A percentile compares a stretch with the other conserved stretches of the same genome.
These are phyloP conservation scores for Aspergillus ruber DNA, from an alignment of 2,329 filamentous ascomycete species.

Conservation along the genomic window DNA sequence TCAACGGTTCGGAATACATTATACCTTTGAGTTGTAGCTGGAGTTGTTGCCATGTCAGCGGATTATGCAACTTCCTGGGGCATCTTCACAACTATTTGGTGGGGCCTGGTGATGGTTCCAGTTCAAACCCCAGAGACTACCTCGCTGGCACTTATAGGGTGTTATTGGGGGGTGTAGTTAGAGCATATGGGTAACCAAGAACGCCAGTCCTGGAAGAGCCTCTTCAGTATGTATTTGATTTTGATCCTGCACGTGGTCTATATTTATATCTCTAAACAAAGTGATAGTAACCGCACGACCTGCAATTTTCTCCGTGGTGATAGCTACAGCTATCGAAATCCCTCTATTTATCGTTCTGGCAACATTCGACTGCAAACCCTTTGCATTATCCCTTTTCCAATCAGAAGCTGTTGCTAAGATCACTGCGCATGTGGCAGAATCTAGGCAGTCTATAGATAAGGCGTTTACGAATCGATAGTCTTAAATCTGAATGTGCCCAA, in stretches of 20 bases:
- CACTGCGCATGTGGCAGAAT: conserved; percentile 62
- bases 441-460: no score
- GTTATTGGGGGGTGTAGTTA: conserved; percentile 57
- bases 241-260: not conserved
- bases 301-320: conserved; percentile 46
- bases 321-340: conserved; percentile 46
- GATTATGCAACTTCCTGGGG: conserved; percentile 68
- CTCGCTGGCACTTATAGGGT: conserved; percentile 59
- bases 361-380: conserved; percentile 51
- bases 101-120: conserved; percentile 69
- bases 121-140: conserved; percentile 62
- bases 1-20: conserved; percentile 62
- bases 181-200: conserved; percentile 1
- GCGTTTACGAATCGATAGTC: no score
- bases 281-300: conserved; percentile 43
- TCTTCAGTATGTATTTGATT: conserved; percentile 5
- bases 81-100: conserved; percentile 66
- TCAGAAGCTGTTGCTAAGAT: conserved; percentile 54
- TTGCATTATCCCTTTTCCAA: conserved; percentile 57
- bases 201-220: conserved; percentile 10
- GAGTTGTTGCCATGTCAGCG: conserved; percentile 56
- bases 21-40: conserved; percentile 64
- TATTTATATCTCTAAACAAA: not conserved
- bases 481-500: no score
- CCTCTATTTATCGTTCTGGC: conserved; percentile 59